phyloP scores from a whole-genome alignment of 345 rosid species.

The Camelina hispida region DNA sequence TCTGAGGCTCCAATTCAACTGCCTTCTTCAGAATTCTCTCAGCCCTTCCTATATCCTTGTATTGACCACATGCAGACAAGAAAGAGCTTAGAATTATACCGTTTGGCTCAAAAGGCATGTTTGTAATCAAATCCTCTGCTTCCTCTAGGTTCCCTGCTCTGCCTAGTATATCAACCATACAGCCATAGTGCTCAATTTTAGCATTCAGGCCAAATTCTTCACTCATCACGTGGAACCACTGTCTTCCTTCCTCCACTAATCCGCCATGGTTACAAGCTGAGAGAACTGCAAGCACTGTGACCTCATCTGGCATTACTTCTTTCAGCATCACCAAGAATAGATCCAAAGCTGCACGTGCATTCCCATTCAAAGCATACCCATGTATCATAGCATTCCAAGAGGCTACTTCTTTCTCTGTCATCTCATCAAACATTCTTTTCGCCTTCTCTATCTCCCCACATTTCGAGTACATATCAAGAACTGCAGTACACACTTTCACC shows the following conservation, averaged over 20 bases:
- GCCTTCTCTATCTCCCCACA: slow-evolving; percentile 71
- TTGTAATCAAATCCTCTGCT: slow-evolving; percentile 64
- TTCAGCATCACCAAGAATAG: slow-evolving; percentile 54
- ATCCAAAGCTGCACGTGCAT: slow-evolving; percentile 62
- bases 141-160: slow-evolving; percentile 68
- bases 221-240: slow-evolving; percentile 64
- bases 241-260: slow-evolving; percentile 71
- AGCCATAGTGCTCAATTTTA: slow-evolving; percentile 76
- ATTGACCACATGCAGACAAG: slow-evolving; percentile 64
- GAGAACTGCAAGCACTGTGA: slow-evolving; percentile 66
- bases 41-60: slow-evolving; percentile 58
- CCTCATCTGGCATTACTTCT: slow-evolving; percentile 64
- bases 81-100: slow-evolving; percentile 72
- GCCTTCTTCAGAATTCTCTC: slow-evolving; percentile 54
- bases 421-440: slow-evolving; percentile 51
- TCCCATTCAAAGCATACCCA: slow-evolving; percentile 75
- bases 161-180: slow-evolving; percentile 73
- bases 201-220: slow-evolving; percentile 53
- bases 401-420: slow-evolving; percentile 53
- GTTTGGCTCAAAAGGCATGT: slow-evolving; percentile 71
- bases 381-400: slow-evolving; percentile 84
- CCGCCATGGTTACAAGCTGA: slow-evolving; percentile 89
- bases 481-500: slow-evolving; percentile 64
- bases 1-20: slow-evolving; percentile 52
- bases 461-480: slow-evolving; percentile 84